Evolutionary conservation across 2,329 filamentous ascomycete species (phyloP).

Genomic region (Xylaria sp.): DNA sequence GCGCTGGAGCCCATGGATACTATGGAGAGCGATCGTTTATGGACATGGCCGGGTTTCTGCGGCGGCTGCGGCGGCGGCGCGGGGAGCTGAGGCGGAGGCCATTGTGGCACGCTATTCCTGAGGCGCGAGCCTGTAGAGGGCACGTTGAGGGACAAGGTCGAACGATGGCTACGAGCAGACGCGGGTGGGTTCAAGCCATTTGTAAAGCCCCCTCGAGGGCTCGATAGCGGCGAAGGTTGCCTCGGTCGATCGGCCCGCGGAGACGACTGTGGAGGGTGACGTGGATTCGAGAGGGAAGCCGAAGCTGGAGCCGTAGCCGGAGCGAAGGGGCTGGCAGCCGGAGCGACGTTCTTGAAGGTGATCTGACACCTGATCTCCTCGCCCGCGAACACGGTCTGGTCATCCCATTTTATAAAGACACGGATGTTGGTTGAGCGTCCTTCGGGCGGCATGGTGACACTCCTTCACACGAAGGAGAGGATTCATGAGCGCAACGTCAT

Average conservation of each 20-base stretch:
- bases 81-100: slow-evolving; percentile 50
- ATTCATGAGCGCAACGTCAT: slow-evolving; percentile 47
- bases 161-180: slow-evolving; percentile 68
- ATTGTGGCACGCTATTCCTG: slow-evolving; percentile 61
- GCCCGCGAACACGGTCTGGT: slow-evolving; percentile 94
- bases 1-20: slow-evolving; percentile 75
- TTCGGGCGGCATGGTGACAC: slow-evolving; percentile 61
- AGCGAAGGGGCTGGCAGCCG: slow-evolving; percentile 61
- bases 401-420: slow-evolving; percentile 94
- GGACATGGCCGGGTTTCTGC: slow-evolving; percentile 63
- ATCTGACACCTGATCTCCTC: slow-evolving; percentile 96
- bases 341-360: slow-evolving; percentile 88
- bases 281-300: slow-evolving; percentile 40
- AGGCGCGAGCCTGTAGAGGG: slow-evolving; percentile 59
- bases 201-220: slow-evolving; percentile 55
- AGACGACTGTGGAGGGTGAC: slow-evolving; percentile 44
- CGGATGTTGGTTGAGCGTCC: slow-evolving; percentile 76
- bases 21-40: slow-evolving; percentile 83
- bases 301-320: slow-evolving; percentile 45
- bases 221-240: slow-evolving; percentile 57
- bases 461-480: slow-evolving; percentile 51
- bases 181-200: slow-evolving; percentile 60
- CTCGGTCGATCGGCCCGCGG: slow-evolving; percentile 52
- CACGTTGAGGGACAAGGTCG: slow-evolving; percentile 72
- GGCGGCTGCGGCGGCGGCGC: slow-evolving; percentile 39